phyloP scores from a whole-genome alignment of 106 monocot species.

The Alisma plantagoaquatica region DNA sequence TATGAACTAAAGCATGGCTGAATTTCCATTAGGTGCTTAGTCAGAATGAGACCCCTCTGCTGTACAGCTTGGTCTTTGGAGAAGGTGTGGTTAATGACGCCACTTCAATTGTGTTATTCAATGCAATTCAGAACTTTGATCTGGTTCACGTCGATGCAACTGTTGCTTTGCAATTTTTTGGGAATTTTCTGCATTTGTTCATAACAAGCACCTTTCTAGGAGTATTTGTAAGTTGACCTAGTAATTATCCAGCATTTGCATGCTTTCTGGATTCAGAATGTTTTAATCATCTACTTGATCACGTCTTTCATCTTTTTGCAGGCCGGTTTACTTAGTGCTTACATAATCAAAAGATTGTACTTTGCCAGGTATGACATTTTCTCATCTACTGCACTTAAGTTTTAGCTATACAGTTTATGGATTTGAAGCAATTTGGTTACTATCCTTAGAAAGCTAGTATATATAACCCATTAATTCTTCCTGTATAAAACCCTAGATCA shows the following conservation, averaged over 20 bases:
- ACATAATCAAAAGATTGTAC: constrained; percentile 75
- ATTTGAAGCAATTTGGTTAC: too few relatives aligned
- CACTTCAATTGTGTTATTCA: constrained; percentile 94
- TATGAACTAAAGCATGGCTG: too few relatives aligned
- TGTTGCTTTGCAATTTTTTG: constrained; percentile 42
- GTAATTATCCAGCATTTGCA: too few relatives aligned
- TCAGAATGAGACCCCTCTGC: constrained; percentile 96
- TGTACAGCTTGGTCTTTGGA: constrained; percentile 94
- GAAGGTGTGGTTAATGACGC: constrained; percentile 99
- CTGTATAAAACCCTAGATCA: too few relatives aligned
- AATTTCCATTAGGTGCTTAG: constrained; percentile 76
- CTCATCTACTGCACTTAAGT: too few relatives aligned
- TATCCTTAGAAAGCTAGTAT: too few relatives aligned
- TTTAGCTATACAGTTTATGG: too few relatives aligned
- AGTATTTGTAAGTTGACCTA: constrained; percentile 67
- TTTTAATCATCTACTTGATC: constrained; percentile 1
- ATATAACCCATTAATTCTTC: too few relatives aligned
- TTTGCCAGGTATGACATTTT: constrained; percentile 90
- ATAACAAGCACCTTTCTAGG: constrained; percentile 79
- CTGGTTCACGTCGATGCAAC: constrained; percentile 54
- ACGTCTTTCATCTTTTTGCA: constrained; percentile 20
- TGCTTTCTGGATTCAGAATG: too few relatives aligned
- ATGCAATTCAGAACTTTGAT: constrained; percentile 88
- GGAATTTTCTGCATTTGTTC: constrained; percentile 86
- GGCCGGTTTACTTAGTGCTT: constrained; percentile 87